These are phyloP conservation scores for Tolypocladium ophioglossoides DNA, from an alignment of 2,329 filamentous ascomycete species.

Conservation along the genomic window DNA sequence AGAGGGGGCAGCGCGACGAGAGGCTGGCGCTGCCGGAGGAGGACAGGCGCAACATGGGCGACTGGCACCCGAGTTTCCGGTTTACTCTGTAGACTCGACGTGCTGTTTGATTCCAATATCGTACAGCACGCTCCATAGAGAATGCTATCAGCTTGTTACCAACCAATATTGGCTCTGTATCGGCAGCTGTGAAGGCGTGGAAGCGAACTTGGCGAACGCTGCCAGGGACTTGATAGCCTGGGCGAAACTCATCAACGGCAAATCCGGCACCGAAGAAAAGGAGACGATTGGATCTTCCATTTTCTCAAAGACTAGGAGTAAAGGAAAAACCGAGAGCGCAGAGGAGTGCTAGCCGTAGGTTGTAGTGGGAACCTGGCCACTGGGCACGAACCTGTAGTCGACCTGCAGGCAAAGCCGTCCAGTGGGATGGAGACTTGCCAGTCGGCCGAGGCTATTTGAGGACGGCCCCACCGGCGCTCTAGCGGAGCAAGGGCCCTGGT, in stretches of 20 bases:
- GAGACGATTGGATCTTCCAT: background rate
- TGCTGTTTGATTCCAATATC: background rate
- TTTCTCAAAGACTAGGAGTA: background rate
- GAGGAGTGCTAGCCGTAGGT: no score
- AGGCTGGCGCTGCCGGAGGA: conserved; percentile 17
- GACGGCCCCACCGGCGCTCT: background rate
- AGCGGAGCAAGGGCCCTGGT: no score
- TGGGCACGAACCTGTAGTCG: background rate
- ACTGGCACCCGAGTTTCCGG: conserved; percentile 24
- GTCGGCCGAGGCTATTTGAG: background rate
- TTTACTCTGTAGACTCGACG: conserved; percentile 17
- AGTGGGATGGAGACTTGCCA: background rate
- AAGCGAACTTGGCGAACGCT: background rate
- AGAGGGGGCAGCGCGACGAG: conserved; percentile 18
- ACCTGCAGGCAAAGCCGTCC: background rate
- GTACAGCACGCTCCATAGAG: background rate
- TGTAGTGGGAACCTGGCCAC: background rate
- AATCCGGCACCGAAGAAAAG: background rate
- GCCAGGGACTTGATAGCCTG: background rate
- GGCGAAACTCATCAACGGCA: background rate
- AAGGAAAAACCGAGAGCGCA: background rate
- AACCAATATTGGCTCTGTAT: background rate
- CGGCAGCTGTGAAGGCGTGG: background rate
- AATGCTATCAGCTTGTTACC: background rate
- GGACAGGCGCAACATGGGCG: conserved; percentile 21